Percentiles rank a stretch among this genome's conserved stretches.
phyloP scores from a whole-genome alignment of 2,329 filamentous ascomycete species.

The Keithomyces neogunnii region DNA sequence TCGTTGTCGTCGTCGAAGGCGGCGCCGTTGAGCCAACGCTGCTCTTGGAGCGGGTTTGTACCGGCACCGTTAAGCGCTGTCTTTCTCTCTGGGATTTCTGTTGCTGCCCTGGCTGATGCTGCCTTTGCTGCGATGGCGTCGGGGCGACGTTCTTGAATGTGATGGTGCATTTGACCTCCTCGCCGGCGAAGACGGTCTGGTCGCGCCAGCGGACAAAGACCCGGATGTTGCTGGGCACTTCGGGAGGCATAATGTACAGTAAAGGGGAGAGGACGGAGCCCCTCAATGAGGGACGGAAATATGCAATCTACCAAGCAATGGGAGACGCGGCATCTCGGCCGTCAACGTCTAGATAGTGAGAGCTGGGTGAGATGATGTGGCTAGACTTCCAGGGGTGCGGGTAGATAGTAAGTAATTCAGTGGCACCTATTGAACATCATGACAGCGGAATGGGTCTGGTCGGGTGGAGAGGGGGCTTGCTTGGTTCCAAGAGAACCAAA shows the following conservation, averaged over 20 bases:
- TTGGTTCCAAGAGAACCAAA: too few species aligned
- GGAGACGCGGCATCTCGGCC: conserved; percentile 22
- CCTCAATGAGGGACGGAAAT: conserved; percentile 23
- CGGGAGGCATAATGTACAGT: conserved; percentile 36
- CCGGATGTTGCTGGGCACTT: conserved; percentile 63
- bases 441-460: background rate
- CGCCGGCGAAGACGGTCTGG: conserved; percentile 90
- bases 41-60: conserved; percentile 32
- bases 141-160: conserved; percentile 83
- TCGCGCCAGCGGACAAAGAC: conserved; percentile 95
- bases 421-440: conserved; percentile 7
- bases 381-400: background rate
- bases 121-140: conserved; percentile 24
- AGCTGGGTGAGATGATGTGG: background rate
- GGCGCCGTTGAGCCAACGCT: conserved; percentile 36
- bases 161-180: conserved; percentile 91
- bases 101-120: conserved; percentile 13
- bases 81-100: conserved; percentile 21
- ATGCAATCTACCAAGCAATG: conserved; percentile 15
- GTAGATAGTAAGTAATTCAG: background rate
- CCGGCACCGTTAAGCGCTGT: conserved; percentile 33
- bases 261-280: conserved; percentile 9
- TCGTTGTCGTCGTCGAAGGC: conserved; percentile 28
- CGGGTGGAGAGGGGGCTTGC: too few species aligned
- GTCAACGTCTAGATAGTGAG: conserved; percentile 6